Evolutionary conservation across 495 filamentous ascomycete genomes (phyloP), one percentile per base, ranked within the genome.

Genomic region (Aspergillus leporis): DNA sequence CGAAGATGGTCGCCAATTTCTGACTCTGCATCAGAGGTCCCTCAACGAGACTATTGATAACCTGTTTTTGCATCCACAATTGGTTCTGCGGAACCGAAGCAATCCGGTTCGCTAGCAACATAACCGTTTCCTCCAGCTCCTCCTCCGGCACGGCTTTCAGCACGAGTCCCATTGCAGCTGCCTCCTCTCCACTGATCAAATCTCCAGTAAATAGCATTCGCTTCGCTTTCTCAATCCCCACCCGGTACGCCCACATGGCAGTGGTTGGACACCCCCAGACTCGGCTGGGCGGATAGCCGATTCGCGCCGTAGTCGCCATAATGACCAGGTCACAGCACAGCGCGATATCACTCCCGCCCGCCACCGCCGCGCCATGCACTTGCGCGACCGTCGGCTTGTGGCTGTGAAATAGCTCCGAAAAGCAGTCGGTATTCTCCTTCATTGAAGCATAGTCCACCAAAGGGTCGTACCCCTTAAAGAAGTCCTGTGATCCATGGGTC

Each of bases 261-360:
- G 53, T 61, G 14, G 18, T 31, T 7, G 61, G 48, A 31, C 56
- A 58, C 0, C 56, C 56, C 47, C 56, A 58, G 10, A 58, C 56
- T 28, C 56, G 47, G 13, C 46, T 51, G 5, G 56, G 56, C 14
- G 56, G 56, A 18, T 58, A 58, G 16, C 56, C 56, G 31, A 58
- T 58, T 10, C 56, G 25, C 47, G 56, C 56, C 22, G 51, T 21
- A 2, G 40, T 47, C 10, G 56, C 56, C 56, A 58, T 58, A 19
- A 58, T 22, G 14, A 58, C 56, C 12, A 58, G 45, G 21, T 58
- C 56, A 16, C 56, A 58, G 12, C 22, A 52, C 32, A 58, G 41
- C n/a, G 56, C 56, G 19, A 59, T 59, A 30, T 59, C 57, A 34
- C 57, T 59, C 30, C 57, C 57, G 13, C 57, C 57, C n/a, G 57